Percentiles rank a stretch among this genome's conserved stretches.
Evolutionary conservation across 1,139 yeast genomes (phyloP).

Genomic region (Candida albicans): DNA sequence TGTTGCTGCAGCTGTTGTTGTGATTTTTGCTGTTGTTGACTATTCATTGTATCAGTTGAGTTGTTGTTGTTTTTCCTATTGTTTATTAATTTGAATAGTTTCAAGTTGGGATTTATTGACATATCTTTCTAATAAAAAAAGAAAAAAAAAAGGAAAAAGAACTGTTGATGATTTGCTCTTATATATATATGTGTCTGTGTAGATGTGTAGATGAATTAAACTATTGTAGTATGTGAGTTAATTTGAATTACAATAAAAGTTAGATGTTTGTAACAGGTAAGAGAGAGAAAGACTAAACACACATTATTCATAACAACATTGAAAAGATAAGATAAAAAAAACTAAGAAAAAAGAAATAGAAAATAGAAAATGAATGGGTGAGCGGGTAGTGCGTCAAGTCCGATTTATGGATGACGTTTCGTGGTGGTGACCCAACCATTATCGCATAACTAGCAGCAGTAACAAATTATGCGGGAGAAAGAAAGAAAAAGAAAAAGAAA

Average conservation of each 20-base stretch:
- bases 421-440: background rate
- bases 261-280: background rate
- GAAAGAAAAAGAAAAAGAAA: background rate
- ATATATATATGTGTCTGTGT: no score
- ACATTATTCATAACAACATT: background rate
- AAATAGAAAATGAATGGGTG: no score
- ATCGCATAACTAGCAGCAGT: background rate
- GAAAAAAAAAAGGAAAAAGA: background rate
- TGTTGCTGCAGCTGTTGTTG: conserved; percentile 1
- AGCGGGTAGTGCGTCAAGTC: no score
- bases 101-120: conserved; percentile 12
- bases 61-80: background rate
- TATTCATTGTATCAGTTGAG: background rate
- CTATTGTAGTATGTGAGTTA: no score
- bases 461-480: background rate
- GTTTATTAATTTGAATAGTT: conserved; percentile 7
- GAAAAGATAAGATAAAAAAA: background rate
- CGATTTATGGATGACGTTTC: background rate
- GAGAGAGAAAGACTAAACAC: background rate
- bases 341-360: no score
- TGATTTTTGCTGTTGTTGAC: conserved; percentile 5
- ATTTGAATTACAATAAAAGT: no score
- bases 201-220: no score
- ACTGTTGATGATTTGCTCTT: background rate
- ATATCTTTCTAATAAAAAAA: background rate